phyloP scores from a whole-genome alignment of 2,329 filamentous ascomycete species.

The Verticillium zaregamsianum region DNA sequence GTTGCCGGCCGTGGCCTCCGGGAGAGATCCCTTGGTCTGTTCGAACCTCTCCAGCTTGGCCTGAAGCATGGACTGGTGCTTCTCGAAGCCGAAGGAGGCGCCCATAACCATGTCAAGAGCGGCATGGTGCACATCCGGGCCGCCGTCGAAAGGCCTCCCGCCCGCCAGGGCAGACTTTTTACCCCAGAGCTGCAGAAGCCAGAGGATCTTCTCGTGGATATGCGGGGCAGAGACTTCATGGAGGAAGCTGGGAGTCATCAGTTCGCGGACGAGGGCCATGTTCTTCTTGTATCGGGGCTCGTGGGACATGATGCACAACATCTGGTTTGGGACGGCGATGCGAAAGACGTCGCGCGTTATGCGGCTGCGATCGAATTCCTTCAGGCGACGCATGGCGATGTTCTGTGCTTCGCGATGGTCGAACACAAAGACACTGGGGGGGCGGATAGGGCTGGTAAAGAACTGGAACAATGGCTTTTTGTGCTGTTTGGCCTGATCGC shows the following conservation, averaged over 20 bases:
- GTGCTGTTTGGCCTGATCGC: conserved; percentile 19
- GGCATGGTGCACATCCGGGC: conserved; percentile 24
- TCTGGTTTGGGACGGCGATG: conserved; percentile 19
- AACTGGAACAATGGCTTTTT: conserved; percentile 25
- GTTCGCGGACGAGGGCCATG: conserved; percentile 27
- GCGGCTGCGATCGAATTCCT: conserved; percentile 26
- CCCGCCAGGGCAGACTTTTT: conserved; percentile 22
- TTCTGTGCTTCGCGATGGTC: conserved; percentile 28
- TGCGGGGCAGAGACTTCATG: conserved; percentile 26
- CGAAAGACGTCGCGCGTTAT: conserved; percentile 15
- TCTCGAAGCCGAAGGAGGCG: conserved; percentile 24
- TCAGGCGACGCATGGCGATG: conserved; percentile 23
- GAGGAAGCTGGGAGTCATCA: conserved; percentile 32
- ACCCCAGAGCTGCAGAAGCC: conserved; percentile 28
- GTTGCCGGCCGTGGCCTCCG: not conserved
- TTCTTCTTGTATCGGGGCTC: conserved; percentile 26
- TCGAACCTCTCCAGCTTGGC: not conserved
- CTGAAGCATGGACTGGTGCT: not conserved
- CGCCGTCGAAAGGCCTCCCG: conserved; percentile 25
- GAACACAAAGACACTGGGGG: conserved; percentile 25
- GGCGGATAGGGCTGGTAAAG: conserved; percentile 26
- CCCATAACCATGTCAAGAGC: conserved; percentile 31
- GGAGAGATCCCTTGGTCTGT: not conserved
- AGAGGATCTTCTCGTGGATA: conserved; percentile 25
- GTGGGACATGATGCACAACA: conserved; percentile 26